A percentile compares a stretch with the other conserved stretches of the same genome.
These are phyloP conservation scores for Camellia sinensis DNA, from an alignment of 148 eudicot genomes.

Conservation along the genomic window DNA sequence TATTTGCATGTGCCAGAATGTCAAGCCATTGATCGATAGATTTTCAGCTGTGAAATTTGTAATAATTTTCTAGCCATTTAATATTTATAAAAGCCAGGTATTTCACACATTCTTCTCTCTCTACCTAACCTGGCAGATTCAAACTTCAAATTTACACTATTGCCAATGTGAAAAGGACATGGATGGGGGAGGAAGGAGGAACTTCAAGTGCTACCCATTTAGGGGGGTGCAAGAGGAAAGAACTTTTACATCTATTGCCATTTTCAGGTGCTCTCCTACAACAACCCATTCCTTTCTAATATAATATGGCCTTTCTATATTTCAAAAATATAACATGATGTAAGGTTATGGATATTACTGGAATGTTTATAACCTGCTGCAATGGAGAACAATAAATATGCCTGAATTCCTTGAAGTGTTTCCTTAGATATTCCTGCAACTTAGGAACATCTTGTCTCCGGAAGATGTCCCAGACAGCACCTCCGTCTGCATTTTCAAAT, in stretches of 20 bases:
- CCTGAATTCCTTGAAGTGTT: conserved; percentile 49
- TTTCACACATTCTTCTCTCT: neutral
- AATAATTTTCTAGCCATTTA: neutral
- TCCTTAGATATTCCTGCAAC: conserved; percentile 40
- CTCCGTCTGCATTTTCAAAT: conserved; percentile 26
- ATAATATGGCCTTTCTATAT: neutral
- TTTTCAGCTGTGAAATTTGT: neutral
- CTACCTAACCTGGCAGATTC: neutral
- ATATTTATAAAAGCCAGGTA: too few relatives aligned
- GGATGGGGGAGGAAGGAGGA: neutral
- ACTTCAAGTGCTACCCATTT: neutral
- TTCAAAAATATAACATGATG: neutral
- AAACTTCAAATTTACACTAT: neutral
- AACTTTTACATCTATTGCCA: neutral
- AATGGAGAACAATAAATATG: conserved; percentile 37
- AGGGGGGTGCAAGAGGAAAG: neutral
- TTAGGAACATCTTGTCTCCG: conserved; percentile 48
- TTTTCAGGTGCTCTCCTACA: neutral
- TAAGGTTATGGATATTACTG: neutral
- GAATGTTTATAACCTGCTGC: conserved; percentile 28
- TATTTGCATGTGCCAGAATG: too few relatives aligned
- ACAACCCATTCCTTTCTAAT: neutral
- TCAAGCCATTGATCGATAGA: too few relatives aligned
- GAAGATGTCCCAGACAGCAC: conserved; percentile 58
- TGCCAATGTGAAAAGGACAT: neutral